These are phyloP conservation scores for Raphanus raphanistrum DNA, from an alignment of 345 rosid genomes.

Conservation along the genomic window DNA sequence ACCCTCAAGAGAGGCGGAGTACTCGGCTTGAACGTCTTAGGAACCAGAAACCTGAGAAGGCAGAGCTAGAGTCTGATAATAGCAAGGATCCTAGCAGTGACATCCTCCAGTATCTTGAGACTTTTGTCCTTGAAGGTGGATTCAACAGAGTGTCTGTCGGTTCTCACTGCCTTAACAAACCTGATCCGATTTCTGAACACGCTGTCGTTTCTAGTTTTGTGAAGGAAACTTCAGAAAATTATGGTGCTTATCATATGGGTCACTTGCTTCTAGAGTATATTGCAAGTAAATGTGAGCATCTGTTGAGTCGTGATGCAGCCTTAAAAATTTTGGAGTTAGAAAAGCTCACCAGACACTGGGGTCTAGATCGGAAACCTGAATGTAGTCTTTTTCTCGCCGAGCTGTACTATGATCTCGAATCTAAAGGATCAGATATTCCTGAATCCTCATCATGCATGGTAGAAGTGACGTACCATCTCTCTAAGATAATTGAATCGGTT, in stretches of 20 bases:
- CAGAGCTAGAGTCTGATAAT: constrained; percentile 60
- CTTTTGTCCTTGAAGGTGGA: constrained; percentile 51
- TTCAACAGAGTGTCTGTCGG: constrained; percentile 37
- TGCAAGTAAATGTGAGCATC: constrained; percentile 48
- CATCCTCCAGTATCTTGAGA: constrained; percentile 70
- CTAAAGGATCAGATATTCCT: constrained; percentile 50
- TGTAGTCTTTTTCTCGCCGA: constrained; percentile 95
- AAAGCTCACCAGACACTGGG: constrained; percentile 82
- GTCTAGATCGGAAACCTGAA: constrained; percentile 74
- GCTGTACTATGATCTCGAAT: constrained; percentile 72
- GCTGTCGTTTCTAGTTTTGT: constrained; percentile 56
- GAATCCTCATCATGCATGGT: constrained; percentile 56
- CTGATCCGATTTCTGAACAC: constrained; percentile 50
- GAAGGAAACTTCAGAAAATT: constrained; percentile 63
- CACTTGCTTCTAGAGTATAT: constrained; percentile 85
- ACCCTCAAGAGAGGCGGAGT: constrained; percentile 93
- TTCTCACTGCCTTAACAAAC: constrained; percentile 43
- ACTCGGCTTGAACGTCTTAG: constrained; percentile 94
- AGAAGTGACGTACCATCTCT: constrained; percentile 82
- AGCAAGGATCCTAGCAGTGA: constrained; percentile 63
- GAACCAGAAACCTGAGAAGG: constrained; percentile 94
- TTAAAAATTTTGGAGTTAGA: constrained; percentile 77
- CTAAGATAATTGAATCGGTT: constrained; percentile 87
- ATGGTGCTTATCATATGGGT: constrained; percentile 84
- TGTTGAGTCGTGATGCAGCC: constrained; percentile 50